Evolutionary conservation across 1,284 basidiomycete genomes (phyloP), one percentile per base, ranked within the genome.

Genomic region (Binderoboletus segoi): DNA sequence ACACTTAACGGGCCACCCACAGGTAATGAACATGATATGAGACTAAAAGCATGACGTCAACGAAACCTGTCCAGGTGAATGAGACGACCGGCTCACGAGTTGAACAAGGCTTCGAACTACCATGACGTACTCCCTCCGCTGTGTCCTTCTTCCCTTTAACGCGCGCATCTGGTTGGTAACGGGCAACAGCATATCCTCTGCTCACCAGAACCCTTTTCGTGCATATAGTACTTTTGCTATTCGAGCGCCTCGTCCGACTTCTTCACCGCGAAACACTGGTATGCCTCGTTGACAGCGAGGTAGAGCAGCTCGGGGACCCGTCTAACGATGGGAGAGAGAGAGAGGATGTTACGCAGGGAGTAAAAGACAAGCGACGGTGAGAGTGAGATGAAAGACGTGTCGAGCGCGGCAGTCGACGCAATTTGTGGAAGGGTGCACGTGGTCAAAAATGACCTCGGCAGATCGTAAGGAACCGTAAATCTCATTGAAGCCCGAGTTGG

Each of bases 251-350:
- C 61, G 2, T 65, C 62, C 3, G 68, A 71, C 33, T 68, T 68
- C 41, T 69, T 59, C 3, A 67, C 56, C 0, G 69, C 69, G 12
- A 67, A 65, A 12, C 67, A 66, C 16, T 80, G 75, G 53, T 76
- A 75, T 32, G 68, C 70, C 56, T 82, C 80, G 41, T 79, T 61
- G 26, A 68, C 71, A 3, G 77, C 64, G 33, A 81, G 63, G 21
- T 79, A 67, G 33, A 80, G 71, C n/a, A 79, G 56, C 28, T 77
- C 72, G 2, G 76, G 72, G 30, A 78, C 71, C 54, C 73, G 71
- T 4, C 67, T 63, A 10, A 70, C 52, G 30, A 69, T 67, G 49
- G 77, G 67, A 4, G 58, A 60, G 2, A 77, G 79, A 8, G 53
- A 67, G 11, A 79, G 60, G 40, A 80, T 76, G 56, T 70, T 73